A percentile compares a stretch with the other conserved stretches of the same genome.
Evolutionary conservation across 768 basidiomycete species (phyloP).

Genomic region (Psilocybe cubensis): DNA sequence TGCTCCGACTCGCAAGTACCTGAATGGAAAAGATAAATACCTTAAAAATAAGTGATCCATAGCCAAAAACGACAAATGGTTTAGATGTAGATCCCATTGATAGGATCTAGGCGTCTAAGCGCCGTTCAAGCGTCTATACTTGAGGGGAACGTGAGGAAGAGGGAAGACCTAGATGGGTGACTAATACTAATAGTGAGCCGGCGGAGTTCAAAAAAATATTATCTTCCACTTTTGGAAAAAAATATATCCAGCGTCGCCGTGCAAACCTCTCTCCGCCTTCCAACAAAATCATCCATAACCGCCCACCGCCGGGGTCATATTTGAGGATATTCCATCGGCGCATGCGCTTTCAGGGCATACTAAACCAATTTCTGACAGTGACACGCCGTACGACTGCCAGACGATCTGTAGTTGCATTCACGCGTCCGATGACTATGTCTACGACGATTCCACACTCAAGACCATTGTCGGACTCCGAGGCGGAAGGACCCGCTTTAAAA

Average conservation of each 20-base stretch:
- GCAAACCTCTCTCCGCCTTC: not conserved
- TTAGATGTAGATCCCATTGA: not conserved
- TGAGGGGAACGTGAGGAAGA: not conserved
- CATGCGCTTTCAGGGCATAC: constrained; percentile 16
- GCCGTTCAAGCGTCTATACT: not conserved
- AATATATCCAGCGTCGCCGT: not conserved
- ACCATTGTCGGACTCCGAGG: constrained; percentile 15
- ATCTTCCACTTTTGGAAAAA: not conserved
- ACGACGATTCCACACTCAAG: constrained; percentile 23
- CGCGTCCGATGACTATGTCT: constrained; percentile 22
- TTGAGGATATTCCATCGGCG: not conserved
- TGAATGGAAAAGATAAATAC: constrained; percentile 34
- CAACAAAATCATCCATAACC: not conserved
- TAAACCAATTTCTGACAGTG: constrained; percentile 9
- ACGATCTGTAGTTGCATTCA: not conserved
- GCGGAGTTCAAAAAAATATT: not conserved
- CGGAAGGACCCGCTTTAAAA: constrained; percentile 18
- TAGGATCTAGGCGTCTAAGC: not conserved
- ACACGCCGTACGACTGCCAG: not conserved
- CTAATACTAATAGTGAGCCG: not conserved
- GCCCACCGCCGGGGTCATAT: too few species aligned
- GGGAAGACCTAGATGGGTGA: too few species aligned
- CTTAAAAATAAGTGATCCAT: constrained; percentile 94
- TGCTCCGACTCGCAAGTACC: not conserved
- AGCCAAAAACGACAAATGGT: constrained; percentile 84